Evolutionary conservation across 2,329 filamentous ascomycete genomes (phyloP), one percentile per base, ranked within the genome.

Genomic region (Rhytidhysteron rufulum): DNA sequence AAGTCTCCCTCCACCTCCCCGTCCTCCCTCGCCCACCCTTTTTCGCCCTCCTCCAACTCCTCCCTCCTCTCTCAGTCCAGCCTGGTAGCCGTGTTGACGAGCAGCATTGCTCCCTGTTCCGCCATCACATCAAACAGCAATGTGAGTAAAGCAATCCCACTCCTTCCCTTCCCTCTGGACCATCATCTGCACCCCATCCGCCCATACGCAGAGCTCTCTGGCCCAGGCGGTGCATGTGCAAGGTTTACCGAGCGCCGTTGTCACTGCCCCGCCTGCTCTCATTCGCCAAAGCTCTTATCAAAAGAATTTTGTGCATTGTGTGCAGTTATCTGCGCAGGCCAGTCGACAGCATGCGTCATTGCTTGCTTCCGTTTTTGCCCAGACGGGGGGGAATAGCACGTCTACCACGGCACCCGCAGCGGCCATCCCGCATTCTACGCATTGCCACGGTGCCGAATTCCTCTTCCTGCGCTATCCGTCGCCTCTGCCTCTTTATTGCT

Each of bases 261-360:
- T 43, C 35, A 34, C 36, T 43, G 53, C 53, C 58, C 59, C 57
- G 55, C 59, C 47, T 42, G 42, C 43, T 51, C 51, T 50, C 48
- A 63, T 65, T 62, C 57, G 60, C 49, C 53, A 20, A 40, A 35
- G 39, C 31, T 45, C 59, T 64, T 63, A 64, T 65, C 61, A 58
- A 50, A 41, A 39, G 36, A 37, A 37, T 38, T 43, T 35, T 43
- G 46, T 53, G 47, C 51, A 43, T 44, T 39, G 42, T 37, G 31
- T 45, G 46, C 48, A 54, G 51, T 49, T 55, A 60, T 57, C 57
- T 50, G 45, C 52, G 31, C 49, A 47, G 43, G 45, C 48, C 39
- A 40, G 44, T 37, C 31, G 32, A 29, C 15, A 39, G 48, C 40
- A 47, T 32, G 42, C 54, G 51, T 57, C 57, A 55, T 55, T 47